Base-by-base conservation (phyloP, 805 yeast genomes). In the Saccharomycopsis lassenensis region DNA sequence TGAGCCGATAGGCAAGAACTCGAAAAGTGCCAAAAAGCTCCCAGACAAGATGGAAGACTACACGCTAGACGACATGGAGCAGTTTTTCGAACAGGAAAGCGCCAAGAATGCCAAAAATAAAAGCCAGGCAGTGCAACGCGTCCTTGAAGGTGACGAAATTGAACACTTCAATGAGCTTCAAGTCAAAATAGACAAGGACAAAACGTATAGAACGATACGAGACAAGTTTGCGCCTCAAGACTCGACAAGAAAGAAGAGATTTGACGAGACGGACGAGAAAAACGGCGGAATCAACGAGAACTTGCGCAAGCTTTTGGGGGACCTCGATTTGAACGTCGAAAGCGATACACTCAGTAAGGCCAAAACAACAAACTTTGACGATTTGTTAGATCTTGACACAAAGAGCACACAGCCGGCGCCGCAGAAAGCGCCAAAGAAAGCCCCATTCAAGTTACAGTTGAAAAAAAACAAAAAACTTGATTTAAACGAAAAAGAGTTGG, bases 121-220 rank as follows among this genome's bases (percentile, higher is more conserved):
- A n/a, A n/a, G n/a, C n/a, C n/a, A 17, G 34, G 16, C 21, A 26
- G 29, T 27, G 11, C 23, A 30, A 7, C 36, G 45, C 12, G 30
- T 27, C 4, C 36, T 54, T 11, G 33, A 43, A 4, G 49, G 40
- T 16, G 44, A 46, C 11, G 59, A 55, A 28, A 39, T 21, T 12
- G 31, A 42, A 18, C 37, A 51, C 30, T 52, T 51, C 29, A 23
- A 35, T 12, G 42, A 47, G 25, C 31, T 52, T 5, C 48, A 52
- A 25, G 37, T 46, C 19, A 47, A 47, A 24, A 46, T 49, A 2
- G 42, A 48, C 17, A 45, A 49, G 22, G 44, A 39, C 31, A 54
- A 51, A 24, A 26, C 48, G 16, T 40, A 45, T 10, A 35, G 40
- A 18, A 33, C 36, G 8, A 31, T 46, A 11, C 46, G 43, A 34